Base-by-base conservation (phyloP, 176 grass and related monocot species). In the Oryza punctata region DNA sequence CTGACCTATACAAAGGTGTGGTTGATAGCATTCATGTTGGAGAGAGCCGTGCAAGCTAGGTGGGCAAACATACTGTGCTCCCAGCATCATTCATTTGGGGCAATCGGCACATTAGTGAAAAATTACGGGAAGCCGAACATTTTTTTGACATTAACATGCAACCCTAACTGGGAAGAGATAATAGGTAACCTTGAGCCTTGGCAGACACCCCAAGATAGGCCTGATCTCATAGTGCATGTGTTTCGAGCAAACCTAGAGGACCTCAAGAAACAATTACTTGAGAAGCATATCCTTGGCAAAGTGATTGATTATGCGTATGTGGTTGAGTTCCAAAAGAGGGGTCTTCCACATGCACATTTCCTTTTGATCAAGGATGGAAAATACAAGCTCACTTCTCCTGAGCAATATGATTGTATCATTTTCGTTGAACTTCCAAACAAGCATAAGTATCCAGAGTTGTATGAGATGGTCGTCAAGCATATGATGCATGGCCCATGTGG, bases 291-390 rank as follows among this genome's bases (percentile, higher is more conserved):
- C 25, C 63, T 65, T 14, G 63, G 63, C 3, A 65, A 65, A 4
- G 63, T 27, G 12, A 27, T 27, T 5, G 63, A 2, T 4, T 37
- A 68, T 27, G 30, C 5, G 0, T 68, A 68, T 37, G 66, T 68
- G 0, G 12, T 67, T n/a, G 52, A 47, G 45, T 67, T 75, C 38
- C 7, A 84, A 38, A 75, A 76, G 79, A 73, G 19, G 44, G 69
- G 61, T 37, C 47, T 72, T 2, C 30, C 30, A 27, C 19, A 63
- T 18, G 69, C 37, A 14, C 54, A 76, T 26, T 84, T 84, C 66
- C 32, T 33, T 33, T 33, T 79, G 25, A 79, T 86, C 10, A 40
- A 72, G 18, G 13, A 43, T 7, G 3, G 15, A 16, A 3, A 25
- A 13, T 15, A n/a, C 18, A 65, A 65, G 63, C 63, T 65, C 25